These are phyloP conservation scores for Aspergillus pseudonomiae DNA, from an alignment of 2,329 filamentous ascomycete genomes.

Conservation along the genomic window DNA sequence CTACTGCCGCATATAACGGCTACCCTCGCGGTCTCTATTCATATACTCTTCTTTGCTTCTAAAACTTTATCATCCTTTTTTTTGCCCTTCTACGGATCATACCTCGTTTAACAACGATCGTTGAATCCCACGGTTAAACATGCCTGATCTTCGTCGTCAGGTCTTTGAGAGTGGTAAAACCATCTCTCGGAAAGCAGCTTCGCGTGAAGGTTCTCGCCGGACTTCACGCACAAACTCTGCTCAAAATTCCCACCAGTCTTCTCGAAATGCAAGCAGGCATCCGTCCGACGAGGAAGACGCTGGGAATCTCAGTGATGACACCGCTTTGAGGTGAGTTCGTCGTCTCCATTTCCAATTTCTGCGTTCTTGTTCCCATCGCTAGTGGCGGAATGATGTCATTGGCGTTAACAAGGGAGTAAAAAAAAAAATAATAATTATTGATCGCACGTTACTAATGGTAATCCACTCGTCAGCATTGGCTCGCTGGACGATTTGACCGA, in stretches of 20 bases:
- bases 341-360: conserved; percentile 13
- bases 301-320: conserved; percentile 60
- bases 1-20: neutral
- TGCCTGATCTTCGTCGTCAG: conserved; percentile 57
- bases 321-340: conserved; percentile 57
- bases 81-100: neutral
- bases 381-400: conserved; percentile 42
- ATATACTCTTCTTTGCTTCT: no score
- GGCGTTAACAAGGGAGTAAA: neutral
- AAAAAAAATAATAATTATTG: neutral
- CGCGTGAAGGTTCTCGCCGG: conserved; percentile 56
- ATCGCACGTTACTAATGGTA: conserved; percentile 12
- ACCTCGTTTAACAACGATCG: neutral
- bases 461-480: conserved; percentile 51
- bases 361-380: conserved; percentile 16
- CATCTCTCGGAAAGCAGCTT: conserved; percentile 63
- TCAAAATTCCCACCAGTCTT: conserved; percentile 56
- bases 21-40: neutral
- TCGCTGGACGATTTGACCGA: conserved; percentile 69
- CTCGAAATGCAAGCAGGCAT: conserved; percentile 57
- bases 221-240: conserved; percentile 57
- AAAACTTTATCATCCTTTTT: neutral
- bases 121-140: conserved; percentile 27
- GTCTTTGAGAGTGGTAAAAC: conserved; percentile 69
- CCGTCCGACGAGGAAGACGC: conserved; percentile 63